phyloP scores from a whole-genome alignment of 495 filamentous ascomycete species.

The Darksidea phi region DNA sequence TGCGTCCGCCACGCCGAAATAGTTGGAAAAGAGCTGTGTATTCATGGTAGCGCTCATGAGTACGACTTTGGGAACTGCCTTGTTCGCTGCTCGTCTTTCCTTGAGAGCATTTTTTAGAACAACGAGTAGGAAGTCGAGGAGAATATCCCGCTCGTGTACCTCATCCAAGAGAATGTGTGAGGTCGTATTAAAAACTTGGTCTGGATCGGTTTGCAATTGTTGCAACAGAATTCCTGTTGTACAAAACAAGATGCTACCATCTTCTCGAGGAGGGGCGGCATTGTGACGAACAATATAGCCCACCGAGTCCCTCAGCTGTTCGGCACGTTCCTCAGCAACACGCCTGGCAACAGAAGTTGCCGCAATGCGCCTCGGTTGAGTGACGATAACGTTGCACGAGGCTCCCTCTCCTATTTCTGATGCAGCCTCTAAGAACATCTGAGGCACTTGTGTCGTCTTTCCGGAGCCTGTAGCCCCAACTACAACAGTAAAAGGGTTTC shows the following conservation, averaged over 20 bases:
- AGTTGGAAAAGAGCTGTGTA: slow-evolving; percentile 55
- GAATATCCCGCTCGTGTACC: slow-evolving; percentile 59
- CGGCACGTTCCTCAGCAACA: slow-evolving; percentile 56
- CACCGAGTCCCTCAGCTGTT: slow-evolving; percentile 50
- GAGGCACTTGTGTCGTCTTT: slow-evolving; percentile 63
- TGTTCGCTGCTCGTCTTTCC: slow-evolving; percentile 41
- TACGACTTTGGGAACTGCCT: slow-evolving; percentile 51
- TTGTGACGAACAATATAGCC: slow-evolving; percentile 59
- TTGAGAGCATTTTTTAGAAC: slow-evolving; percentile 52
- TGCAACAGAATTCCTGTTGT: slow-evolving; percentile 58
- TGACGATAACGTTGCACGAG: slow-evolving; percentile 56
- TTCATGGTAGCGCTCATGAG: slow-evolving; percentile 63
- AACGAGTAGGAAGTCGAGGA: slow-evolving; percentile 57
- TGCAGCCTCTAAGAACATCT: slow-evolving; percentile 57
- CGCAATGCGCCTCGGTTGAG: slow-evolving; percentile 59
- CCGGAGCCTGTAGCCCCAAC: slow-evolving; percentile 59
- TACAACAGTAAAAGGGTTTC: slow-evolving; percentile 54
- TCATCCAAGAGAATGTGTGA: slow-evolving; percentile 62
- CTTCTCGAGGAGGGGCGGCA: slow-evolving; percentile 41
- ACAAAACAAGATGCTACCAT: slow-evolving; percentile 57
- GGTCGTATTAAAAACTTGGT: slow-evolving; percentile 46
- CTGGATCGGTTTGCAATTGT: slow-evolving; percentile 48
- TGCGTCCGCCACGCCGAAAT: slow-evolving; percentile 46
- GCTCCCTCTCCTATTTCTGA: slow-evolving; percentile 47
- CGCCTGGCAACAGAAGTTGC: slow-evolving; percentile 55